A percentile compares a stretch with the other conserved stretches of the same genome.
These are phyloP conservation scores for Odontarrhena argentea DNA, from an alignment of 345 rosid species.

Conservation along the genomic window DNA sequence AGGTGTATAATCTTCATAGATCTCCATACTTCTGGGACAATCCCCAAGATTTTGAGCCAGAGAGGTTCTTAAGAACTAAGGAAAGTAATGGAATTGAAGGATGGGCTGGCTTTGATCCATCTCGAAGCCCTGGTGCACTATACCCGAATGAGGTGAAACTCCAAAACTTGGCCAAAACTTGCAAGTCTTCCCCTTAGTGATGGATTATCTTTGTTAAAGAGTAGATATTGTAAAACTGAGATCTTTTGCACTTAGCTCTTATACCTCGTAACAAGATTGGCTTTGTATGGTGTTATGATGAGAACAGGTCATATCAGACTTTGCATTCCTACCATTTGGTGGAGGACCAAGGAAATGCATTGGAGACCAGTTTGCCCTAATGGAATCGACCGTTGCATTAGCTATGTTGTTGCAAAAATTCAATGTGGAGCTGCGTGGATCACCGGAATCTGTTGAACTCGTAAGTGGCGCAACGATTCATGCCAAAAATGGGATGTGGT, in stretches of 20 bases:
- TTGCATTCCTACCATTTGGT: slow-evolving; percentile 87
- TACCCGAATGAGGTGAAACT: slow-evolving; percentile 79
- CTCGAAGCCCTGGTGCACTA: slow-evolving; percentile 87
- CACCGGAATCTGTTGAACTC: slow-evolving; percentile 73
- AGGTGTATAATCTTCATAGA: slow-evolving; percentile 92
- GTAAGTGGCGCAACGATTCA: slow-evolving; percentile 94
- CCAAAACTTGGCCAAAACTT: slow-evolving; percentile 5
- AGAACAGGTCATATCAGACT: slow-evolving; percentile 75
- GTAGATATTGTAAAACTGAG: neutral
- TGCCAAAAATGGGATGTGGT: slow-evolving; percentile 84
- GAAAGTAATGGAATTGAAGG: slow-evolving; percentile 69
- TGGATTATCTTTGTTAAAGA: slow-evolving; percentile 4
- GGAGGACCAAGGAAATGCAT: slow-evolving; percentile 96
- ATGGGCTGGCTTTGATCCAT: slow-evolving; percentile 91
- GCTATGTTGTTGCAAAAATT: slow-evolving; percentile 79
- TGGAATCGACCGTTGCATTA: slow-evolving; percentile 85
- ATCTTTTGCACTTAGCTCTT: neutral
- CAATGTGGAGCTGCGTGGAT: slow-evolving; percentile 66
- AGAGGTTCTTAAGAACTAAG: slow-evolving; percentile 62
- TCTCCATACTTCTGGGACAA: slow-evolving; percentile 90
- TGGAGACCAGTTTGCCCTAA: slow-evolving; percentile 92
- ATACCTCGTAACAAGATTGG: slow-evolving; percentile 18
- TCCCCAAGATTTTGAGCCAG: slow-evolving; percentile 78
- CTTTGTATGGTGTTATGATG: slow-evolving; percentile 24
- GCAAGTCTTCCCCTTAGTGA: neutral